phyloP scores from a whole-genome alignment of 2,329 filamentous ascomycete genomes.

The Volutella citrinella region DNA sequence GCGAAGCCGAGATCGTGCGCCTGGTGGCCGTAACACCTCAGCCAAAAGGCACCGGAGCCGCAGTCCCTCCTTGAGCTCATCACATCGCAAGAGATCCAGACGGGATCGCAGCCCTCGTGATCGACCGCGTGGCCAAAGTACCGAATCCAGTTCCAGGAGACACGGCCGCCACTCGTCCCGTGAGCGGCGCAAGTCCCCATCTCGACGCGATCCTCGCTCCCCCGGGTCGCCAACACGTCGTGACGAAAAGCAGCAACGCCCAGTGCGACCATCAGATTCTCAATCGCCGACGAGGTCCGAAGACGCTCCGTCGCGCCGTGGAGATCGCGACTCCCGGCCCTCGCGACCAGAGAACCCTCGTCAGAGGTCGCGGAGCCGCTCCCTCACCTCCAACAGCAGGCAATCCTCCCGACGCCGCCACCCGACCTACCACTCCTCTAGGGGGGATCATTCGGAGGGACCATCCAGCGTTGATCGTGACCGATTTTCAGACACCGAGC shows the following conservation, averaged over 20 bases:
- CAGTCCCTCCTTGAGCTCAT: slow-evolving; percentile 36
- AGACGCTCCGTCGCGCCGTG: slow-evolving; percentile 20
- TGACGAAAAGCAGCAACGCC: slow-evolving; percentile 17
- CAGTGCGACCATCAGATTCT: slow-evolving; percentile 20
- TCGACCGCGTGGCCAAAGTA: slow-evolving; percentile 39
- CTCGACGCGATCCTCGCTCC: slow-evolving; percentile 28
- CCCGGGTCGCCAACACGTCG: slow-evolving; percentile 24
- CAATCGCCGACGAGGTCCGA: slow-evolving; percentile 25
- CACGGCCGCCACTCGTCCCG: slow-evolving; percentile 31
- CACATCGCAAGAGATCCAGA: slow-evolving; percentile 39
- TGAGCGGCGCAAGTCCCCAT: slow-evolving; percentile 29
- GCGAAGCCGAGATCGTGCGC: slow-evolving; percentile 29
- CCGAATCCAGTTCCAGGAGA: slow-evolving; percentile 31
- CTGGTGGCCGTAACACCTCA: slow-evolving; percentile 31
- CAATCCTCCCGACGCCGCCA: slow-evolving; percentile 17
- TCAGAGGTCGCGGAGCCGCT: slow-evolving; percentile 23
- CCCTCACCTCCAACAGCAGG: slow-evolving; percentile 18
- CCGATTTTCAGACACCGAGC: slow-evolving; percentile 16
- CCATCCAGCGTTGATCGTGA: slow-evolving; percentile 14
- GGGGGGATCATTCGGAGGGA: slow-evolving; percentile 18
- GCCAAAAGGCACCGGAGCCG: slow-evolving; percentile 42
- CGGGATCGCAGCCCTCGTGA: slow-evolving; percentile 34
- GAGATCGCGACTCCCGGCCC: slow-evolving; percentile 22
- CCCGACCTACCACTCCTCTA: slow-evolving; percentile 16
- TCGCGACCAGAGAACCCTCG: slow-evolving; percentile 15